phyloP scores from a whole-genome alignment of 1,284 basidiomycete genomes.

The Melampsora americana region DNA sequence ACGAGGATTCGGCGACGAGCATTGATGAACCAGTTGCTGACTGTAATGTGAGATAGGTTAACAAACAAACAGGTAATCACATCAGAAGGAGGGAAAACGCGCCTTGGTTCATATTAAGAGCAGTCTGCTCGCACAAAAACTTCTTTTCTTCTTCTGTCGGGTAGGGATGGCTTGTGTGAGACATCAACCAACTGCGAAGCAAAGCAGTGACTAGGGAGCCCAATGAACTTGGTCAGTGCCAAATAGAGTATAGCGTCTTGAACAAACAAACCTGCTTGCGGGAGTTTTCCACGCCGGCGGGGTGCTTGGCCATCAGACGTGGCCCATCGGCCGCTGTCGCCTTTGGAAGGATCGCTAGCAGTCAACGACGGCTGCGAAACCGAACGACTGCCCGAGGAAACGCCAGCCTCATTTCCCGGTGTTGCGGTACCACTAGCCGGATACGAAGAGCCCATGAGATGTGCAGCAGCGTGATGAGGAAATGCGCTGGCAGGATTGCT shows the following conservation, averaged over 20 bases:
- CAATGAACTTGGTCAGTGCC: neutral
- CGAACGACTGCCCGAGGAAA: neutral
- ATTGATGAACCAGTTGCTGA: conserved; percentile 84
- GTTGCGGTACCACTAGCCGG: neutral
- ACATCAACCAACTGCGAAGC: conserved; percentile 82
- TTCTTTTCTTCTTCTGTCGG: conserved; percentile 88
- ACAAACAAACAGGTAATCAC: neutral
- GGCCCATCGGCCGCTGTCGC: conserved; percentile 15
- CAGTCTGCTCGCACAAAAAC: conserved; percentile 75
- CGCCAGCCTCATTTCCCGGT: neutral
- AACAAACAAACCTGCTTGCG: conserved; percentile 30
- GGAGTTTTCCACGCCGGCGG: conserved; percentile 41
- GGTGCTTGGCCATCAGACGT: conserved; percentile 28
- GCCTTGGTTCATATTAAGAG: conserved; percentile 79
- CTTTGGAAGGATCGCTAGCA: neutral
- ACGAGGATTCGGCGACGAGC: conserved; percentile 58
- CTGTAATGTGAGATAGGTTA: neutral
- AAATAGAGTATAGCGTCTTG: neutral
- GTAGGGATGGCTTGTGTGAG: conserved; percentile 82
- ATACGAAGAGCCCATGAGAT: conserved; percentile 11
- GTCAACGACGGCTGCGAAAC: neutral
- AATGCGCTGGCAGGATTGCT: conserved; percentile 4
- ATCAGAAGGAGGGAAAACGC: conserved; percentile 47
- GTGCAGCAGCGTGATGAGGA: conserved; percentile 14
- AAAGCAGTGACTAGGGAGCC: conserved; percentile 70